phyloP scores from a whole-genome alignment of 495 filamentous ascomycete genomes.

The Trichoderma asperelloides region DNA sequence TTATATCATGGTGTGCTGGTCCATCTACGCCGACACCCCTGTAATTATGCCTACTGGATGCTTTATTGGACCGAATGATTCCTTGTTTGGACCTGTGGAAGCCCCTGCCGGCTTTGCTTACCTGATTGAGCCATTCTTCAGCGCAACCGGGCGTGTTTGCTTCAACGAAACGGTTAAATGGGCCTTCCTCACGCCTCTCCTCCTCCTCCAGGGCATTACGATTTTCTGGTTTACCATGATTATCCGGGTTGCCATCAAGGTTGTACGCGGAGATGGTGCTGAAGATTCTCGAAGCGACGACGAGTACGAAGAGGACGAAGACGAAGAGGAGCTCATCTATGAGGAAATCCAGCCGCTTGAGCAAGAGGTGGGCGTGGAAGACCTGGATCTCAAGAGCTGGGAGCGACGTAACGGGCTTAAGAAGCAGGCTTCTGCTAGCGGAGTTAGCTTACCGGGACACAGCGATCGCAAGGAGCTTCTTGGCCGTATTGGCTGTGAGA shows the following conservation, averaged over 20 bases:
- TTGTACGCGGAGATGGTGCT: conserved; percentile 66
- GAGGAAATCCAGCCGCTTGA: conserved; percentile 45
- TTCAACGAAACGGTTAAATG: conserved; percentile 63
- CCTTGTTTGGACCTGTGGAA: conserved; percentile 43
- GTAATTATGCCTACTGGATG: conserved; percentile 56
- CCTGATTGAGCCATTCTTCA: conserved; percentile 58
- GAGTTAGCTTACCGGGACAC: conserved; percentile 56
- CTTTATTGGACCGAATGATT: conserved; percentile 46
- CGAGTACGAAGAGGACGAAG: conserved; percentile 59
- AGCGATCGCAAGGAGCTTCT: conserved; percentile 66
- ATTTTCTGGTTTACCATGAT: conserved; percentile 91
- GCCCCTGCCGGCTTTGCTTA: conserved; percentile 49
- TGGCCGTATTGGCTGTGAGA: conserved; percentile 67
- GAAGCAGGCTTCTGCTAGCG: conserved; percentile 38
- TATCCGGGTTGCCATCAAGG: conserved; percentile 63
- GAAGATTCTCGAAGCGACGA: conserved; percentile 86
- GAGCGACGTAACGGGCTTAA: conserved; percentile 35
- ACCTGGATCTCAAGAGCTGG: conserved; percentile 47
- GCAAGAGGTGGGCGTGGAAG: conserved; percentile 58
- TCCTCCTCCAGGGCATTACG: conserved; percentile 70
- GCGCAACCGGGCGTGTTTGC: conserved; percentile 64
- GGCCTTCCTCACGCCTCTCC: conserved; percentile 64
- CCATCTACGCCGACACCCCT: conserved; percentile 64
- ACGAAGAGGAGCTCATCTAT: conserved; percentile 40
- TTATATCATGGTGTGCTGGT: conserved; percentile 71